Percentiles rank a stretch among this genome's conserved stretches.
These are phyloP conservation scores for Carex cristatella DNA, from an alignment of 176 grass and related monocot species.

Conservation along the genomic window DNA sequence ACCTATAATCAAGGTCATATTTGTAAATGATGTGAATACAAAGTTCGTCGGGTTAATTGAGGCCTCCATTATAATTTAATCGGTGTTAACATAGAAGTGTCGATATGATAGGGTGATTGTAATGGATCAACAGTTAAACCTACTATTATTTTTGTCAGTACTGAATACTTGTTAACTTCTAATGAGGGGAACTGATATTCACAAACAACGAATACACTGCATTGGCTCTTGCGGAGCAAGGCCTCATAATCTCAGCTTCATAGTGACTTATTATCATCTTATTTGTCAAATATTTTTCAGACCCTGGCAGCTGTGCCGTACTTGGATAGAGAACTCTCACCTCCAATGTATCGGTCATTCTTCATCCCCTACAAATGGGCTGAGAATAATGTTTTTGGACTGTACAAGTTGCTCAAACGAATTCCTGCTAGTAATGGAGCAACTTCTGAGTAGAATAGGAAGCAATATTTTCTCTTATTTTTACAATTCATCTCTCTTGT, in stretches of 20 bases:
- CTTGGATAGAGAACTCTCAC: constrained; percentile 87
- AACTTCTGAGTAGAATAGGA: not conserved
- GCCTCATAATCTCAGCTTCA: not conserved
- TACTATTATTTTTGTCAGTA: not conserved
- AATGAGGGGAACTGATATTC: not conserved
- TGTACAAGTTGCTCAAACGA: constrained; percentile 81
- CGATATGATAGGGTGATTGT: not conserved
- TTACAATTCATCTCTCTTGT: not conserved
- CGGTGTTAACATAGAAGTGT: not conserved
- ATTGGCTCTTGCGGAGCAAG: not conserved
- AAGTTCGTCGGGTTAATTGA: not conserved
- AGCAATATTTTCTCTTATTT: not conserved
- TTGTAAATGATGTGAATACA: not conserved
- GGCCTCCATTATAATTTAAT: not conserved
- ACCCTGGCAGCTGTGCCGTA: constrained; percentile 60
- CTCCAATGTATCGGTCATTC: constrained; percentile 75
- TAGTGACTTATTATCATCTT: not conserved
- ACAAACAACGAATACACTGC: not conserved
- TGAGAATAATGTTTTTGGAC: constrained; percentile 75
- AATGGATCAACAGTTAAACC: too few species aligned
- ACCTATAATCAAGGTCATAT: not conserved
- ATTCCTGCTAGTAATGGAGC: not conserved
- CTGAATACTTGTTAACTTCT: not conserved
- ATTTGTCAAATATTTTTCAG: constrained; percentile 25
- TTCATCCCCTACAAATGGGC: constrained; percentile 88